phyloP scores from a whole-genome alignment of 1,284 basidiomycete species.

The Cryptococcus maquisensis region DNA sequence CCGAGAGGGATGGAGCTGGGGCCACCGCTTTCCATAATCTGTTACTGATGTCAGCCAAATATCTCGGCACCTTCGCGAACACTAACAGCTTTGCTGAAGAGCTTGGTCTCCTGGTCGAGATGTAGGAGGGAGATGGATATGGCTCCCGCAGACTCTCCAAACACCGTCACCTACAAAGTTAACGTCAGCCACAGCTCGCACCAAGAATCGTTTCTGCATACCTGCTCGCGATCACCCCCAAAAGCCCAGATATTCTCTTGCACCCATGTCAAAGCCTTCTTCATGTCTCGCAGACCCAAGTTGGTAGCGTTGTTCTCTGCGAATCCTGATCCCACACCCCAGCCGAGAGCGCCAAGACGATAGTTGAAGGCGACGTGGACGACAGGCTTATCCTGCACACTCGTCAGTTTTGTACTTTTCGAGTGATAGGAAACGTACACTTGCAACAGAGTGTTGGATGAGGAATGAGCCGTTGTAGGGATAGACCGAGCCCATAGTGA shows the following conservation, averaged over 20 bases:
- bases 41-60: background rate
- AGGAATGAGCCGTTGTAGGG: constrained; percentile 25
- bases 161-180: constrained; percentile 35
- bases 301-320: constrained; percentile 40
- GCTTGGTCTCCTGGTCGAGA: constrained; percentile 26
- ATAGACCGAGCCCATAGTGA: constrained; percentile 18
- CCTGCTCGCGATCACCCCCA: constrained; percentile 51
- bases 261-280: constrained; percentile 53
- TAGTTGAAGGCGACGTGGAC: constrained; percentile 51
- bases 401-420: background rate
- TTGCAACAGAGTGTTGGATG: constrained; percentile 8
- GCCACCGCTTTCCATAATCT: constrained; percentile 49
- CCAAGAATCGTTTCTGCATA: constrained; percentile 4
- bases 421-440: background rate
- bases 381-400: constrained; percentile 34
- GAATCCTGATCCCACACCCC: constrained; percentile 36
- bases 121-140: constrained; percentile 38
- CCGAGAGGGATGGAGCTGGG: constrained; percentile 31
- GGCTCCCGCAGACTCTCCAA: constrained; percentile 48
- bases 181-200: background rate
- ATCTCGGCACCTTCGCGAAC: background rate
- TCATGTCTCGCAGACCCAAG: constrained; percentile 49
- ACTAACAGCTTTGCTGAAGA: constrained; percentile 42
- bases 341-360: constrained; percentile 52
- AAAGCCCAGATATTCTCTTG: constrained; percentile 51